phyloP scores from a whole-genome alignment of 179 eudicot species.

The Silene noctiflora region DNA sequence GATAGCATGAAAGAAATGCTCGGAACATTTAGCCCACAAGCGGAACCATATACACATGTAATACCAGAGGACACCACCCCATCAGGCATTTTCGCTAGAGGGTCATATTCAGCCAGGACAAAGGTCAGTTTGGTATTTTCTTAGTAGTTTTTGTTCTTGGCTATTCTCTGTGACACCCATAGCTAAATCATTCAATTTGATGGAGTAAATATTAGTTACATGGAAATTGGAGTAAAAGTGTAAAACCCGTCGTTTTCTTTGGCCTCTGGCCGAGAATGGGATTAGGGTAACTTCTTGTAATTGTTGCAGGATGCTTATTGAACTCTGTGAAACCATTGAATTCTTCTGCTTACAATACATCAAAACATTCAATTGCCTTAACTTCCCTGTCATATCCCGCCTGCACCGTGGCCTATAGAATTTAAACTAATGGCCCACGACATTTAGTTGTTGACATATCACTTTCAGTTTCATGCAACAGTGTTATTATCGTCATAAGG shows the following conservation, averaged over 20 bases:
- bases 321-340: constrained; percentile 8
- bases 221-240: not conserved
- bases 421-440: constrained; percentile 13
- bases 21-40: constrained; percentile 89
- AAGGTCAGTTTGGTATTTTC: constrained; percentile 41
- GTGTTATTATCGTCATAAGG: constrained; percentile 3
- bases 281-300: not conserved
- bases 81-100: constrained; percentile 90
- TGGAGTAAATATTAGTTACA: not conserved
- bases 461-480: constrained; percentile 8
- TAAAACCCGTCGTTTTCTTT: not conserved
- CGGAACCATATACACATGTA: constrained; percentile 67
- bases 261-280: not conserved
- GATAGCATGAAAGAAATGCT: constrained; percentile 84
- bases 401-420: constrained; percentile 15
- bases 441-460: constrained; percentile 13
- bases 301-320: constrained; percentile 8
- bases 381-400: constrained; percentile 13
- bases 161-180: not conserved
- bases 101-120: constrained; percentile 77
- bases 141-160: not conserved
- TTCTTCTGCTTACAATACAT: constrained; percentile 4
- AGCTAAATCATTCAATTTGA: not conserved
- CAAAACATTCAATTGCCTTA: constrained; percentile 11
- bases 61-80: constrained; percentile 91